Base-by-base conservation (phyloP, 345 rosid genomes). In the Bruguiera sexangula region DNA sequence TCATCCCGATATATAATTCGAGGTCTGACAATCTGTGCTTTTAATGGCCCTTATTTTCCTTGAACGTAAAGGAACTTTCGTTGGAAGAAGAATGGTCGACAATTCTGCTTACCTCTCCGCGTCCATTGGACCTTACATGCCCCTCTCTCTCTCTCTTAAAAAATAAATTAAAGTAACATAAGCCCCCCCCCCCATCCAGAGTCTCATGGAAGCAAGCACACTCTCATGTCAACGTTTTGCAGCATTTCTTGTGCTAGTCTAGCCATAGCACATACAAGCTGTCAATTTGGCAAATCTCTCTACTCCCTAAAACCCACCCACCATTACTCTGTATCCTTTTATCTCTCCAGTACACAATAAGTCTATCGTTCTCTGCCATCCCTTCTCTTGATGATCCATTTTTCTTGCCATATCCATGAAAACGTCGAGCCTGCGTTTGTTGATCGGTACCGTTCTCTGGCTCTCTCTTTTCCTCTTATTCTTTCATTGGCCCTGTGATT, bases 51-150 rank as follows among this genome's bases (percentile, higher is more conserved):
- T 60, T 32, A 3, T 65, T 72, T 86, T 81, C 58, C 91, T 88
- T 90, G 75, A 88, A 84, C 90, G 86, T 73, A 82, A 88, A 88
- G 93, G 83, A 82, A 88, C 80, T 69, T 80, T 70, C 83, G 71
- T 75, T 69, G 85, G 79, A 65, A 46, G 71, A 66, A 66, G 73
- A 67, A 70, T 69, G 65, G 60, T 78, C 78, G 56, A 77, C 81
- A 70, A 30, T 71, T 52, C 71, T 79, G 75, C 83, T 75, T 0
- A 63, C 77, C 71, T 73, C 82, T 60, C 86, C 78, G 80, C 83
- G 29, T 74, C 80, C 65, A 27, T 73, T 69, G 79, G 75, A 69
- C 77, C 72, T 55, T 48, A 51, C 60, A 52, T 21, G 2, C 10
- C 68, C 63, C 71, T 36, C 13, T 11, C 20, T 54, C 20, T 37